Percentiles rank a stretch among this genome's conserved stretches.
Conservation (phyloP, 2,329 filamentous ascomycete genomes). For the Colletotrichum sp. region DNA sequence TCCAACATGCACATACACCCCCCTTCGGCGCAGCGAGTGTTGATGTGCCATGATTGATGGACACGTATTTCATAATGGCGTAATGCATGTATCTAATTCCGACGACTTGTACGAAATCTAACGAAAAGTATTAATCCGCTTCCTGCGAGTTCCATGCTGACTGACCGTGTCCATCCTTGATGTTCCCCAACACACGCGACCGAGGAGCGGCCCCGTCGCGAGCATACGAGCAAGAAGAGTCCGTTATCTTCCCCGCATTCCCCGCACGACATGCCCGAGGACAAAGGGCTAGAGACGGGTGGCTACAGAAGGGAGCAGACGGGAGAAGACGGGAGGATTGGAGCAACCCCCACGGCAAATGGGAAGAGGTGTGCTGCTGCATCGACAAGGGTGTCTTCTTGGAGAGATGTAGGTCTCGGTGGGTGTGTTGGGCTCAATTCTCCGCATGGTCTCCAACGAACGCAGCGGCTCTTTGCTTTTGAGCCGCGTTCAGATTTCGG, state of each 20-base stretch:
- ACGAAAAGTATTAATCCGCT: not conserved
- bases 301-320: not conserved
- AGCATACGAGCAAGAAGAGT: not conserved
- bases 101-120: constrained; percentile 15
- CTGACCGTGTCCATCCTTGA: not conserved
- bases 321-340: not conserved
- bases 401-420: not conserved
- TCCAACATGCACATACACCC: not conserved
- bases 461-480: not conserved
- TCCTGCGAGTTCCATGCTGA: not conserved
- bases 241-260: constrained; percentile 2
- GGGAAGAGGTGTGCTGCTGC: not conserved
- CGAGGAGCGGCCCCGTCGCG: not conserved
- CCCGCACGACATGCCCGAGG: not conserved
- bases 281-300: not conserved
- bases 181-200: not conserved
- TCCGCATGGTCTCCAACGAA: not conserved
- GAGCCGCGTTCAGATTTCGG: not conserved
- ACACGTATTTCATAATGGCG: not conserved
- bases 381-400: not conserved
- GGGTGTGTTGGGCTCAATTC: not conserved
- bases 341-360: not conserved
- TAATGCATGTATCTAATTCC: constrained; percentile 15
- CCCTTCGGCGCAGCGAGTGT: not conserved
- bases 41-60: not conserved